Evolutionary conservation across 2,329 filamentous ascomycete genomes (phyloP), one percentile per base, ranked within the genome.

Genomic region (Aspergillus clavatus): DNA sequence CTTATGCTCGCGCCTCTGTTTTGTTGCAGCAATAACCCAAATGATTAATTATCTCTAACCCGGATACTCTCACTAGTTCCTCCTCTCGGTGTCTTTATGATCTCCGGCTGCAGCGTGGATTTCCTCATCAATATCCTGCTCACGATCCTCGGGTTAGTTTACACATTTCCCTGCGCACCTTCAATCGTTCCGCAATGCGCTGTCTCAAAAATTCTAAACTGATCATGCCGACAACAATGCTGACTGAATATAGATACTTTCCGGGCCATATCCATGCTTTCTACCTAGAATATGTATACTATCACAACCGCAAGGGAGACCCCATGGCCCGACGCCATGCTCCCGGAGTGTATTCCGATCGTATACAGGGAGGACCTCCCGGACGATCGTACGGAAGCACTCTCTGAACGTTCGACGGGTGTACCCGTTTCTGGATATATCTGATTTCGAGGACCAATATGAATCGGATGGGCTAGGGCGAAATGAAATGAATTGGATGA

Each of bases 231-330:
- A 24, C 23, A 24, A 8, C 23, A 8, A 35, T n/a, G 26, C 26
- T 22, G 16, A 38, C 10, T n/a, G 27, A 22, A 29, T 6, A 23
- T 42, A 81, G 80, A n/a, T 87, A 84, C 65, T 68, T 93, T 40
- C 87, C 87, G 0, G 88, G 87, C 6, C 83, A 89, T 55, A 79
- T 91, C 33, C 83, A 89, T 63, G 86, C 86, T 35, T 89, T 90
- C 66, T 93, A 90, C 64, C 55, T 89, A 50, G 82, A 89, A 68
- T 94, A 89, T 64, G 75, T 94, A 51, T 95, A 90, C 72, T 91
- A 84, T 66, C 80, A 87, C 58, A 84, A 84, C 29, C 78, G 61
- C 37, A 52, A 56, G 19, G 54, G 52, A 28, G 58, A 58, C 26
- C 53, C 56, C 16, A 31, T 53, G 14, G 56, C 54, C 22, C 49